A percentile compares a stretch with the other conserved stretches of the same genome.
phyloP scores from a whole-genome alignment of 257 asterid genomes.

The Nicotiana noctiflora region DNA sequence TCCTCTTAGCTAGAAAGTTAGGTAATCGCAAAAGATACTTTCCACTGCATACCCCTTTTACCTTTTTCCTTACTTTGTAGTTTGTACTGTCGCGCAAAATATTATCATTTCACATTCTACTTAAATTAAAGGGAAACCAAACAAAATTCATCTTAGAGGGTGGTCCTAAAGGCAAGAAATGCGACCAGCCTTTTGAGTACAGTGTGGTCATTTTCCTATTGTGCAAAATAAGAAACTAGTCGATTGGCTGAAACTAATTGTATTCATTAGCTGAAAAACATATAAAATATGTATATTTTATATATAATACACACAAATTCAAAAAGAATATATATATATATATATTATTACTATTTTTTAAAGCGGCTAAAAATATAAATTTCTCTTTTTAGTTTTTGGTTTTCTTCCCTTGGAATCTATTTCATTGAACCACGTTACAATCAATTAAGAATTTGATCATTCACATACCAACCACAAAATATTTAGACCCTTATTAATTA shows the following conservation, averaged over 20 bases:
- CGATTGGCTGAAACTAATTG: too few relatives aligned
- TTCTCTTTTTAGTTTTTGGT: too few relatives aligned
- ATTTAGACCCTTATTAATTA: too few relatives aligned
- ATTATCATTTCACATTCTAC: background rate
- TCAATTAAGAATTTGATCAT: background rate
- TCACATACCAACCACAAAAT: background rate
- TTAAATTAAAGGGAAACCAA: background rate
- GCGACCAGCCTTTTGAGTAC: background rate
- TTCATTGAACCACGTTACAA: background rate
- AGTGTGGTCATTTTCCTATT: background rate
- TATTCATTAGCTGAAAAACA: too few relatives aligned
- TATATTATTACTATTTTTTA: too few relatives aligned
- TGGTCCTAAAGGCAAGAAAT: background rate
- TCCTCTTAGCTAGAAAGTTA: background rate
- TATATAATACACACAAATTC: too few relatives aligned
- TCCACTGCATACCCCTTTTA: too few relatives aligned
- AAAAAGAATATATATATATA: too few relatives aligned
- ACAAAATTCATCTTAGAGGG: background rate
- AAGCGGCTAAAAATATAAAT: too few relatives aligned
- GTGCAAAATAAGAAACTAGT: too few relatives aligned
- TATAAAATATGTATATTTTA: too few relatives aligned
- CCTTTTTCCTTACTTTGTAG: too few relatives aligned
- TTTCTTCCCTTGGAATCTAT: background rate
- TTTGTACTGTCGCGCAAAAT: background rate
- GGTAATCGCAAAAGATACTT: background rate